Percentiles rank a stretch among this genome's conserved stretches.
Conservation (phyloP, 2,329 filamentous ascomycete species). For the Fusarium ambrosium region DNA sequence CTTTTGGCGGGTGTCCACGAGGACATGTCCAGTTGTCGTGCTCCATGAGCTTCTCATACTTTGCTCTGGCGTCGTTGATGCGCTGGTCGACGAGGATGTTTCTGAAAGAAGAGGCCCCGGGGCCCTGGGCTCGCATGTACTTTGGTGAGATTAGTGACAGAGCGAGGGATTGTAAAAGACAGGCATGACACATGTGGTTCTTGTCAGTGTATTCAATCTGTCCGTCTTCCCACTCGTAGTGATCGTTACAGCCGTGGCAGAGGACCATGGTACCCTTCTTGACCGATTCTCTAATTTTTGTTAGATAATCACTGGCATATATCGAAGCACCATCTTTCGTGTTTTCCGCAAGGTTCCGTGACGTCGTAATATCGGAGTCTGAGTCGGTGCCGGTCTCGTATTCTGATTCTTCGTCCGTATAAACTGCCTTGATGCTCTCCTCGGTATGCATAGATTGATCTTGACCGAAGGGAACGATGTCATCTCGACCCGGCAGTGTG, state of each 20-base stretch:
- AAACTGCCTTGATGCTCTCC: neutral
- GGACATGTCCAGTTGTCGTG: neutral
- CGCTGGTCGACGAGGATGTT: neutral
- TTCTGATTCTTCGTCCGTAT: neutral
- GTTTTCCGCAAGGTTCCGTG: neutral
- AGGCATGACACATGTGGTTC: neutral
- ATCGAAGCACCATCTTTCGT: neutral
- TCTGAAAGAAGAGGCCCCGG: neutral
- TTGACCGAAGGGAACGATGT: neutral
- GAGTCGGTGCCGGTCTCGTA: neutral
- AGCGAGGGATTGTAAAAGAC: neutral
- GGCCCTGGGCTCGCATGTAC: neutral
- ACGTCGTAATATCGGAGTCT: neutral
- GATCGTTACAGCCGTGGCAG: neutral
- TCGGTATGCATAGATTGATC: neutral
- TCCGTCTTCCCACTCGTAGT: neutral
- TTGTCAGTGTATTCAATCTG: neutral
- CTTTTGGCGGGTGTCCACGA: neutral
- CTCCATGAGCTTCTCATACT: neutral
- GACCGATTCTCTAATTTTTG: neutral
- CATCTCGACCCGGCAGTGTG: neutral
- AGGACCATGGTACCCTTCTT: neutral
- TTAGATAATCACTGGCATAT: neutral
- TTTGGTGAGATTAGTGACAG: neutral
- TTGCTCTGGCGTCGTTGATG: neutral